Evolutionary conservation across 1,284 basidiomycete species (phyloP), one percentile per base, ranked within the genome.

Genomic region (Sporisorium exsertum): DNA sequence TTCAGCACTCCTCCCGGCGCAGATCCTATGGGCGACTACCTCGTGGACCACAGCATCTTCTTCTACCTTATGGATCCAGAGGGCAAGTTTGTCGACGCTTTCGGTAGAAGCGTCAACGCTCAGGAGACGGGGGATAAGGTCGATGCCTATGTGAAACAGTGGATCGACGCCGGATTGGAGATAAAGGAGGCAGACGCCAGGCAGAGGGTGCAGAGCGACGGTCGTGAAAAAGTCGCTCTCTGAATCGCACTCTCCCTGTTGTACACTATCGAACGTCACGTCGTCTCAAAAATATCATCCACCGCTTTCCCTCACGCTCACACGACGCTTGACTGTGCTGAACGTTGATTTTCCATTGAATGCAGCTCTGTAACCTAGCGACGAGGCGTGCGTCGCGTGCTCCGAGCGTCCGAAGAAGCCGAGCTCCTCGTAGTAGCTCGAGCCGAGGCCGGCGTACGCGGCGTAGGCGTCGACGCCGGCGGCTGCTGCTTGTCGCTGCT

Each of bases 31-130:
- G 89, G 89, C 52, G 96, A 99, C 88, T 99, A 99, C 86, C 90
- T 99, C 57, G 96, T 99, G 33, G 80, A 83, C 49, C 78, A 72
- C 74, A 87, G 92, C 57, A 97, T 97, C 85, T 98, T 95, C 86
- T 94, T 99, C 84, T 99, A 99, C 87, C 89, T 99, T 37, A 97
- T 99, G 95, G 95, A 98, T 84, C 96, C 97, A 1, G 82, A 83
- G 59, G 96, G 96, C 20, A 89, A 92, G 83, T 99, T 98, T 80
- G 94, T 98, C 2, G 95, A 99, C 81, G 96, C 97, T 3, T 98
- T 98, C 85, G 97, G 96, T 13, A 94, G 97, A 87, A 90, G 89
- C 58, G 91, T 90, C 58, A 90, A 89, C 0, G 88, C 90, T 5
- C 89, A 91, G 40, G 92, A 94, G 40, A 92, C 96, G 16, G 83